These are phyloP conservation scores for Aspergillus sclerotialis DNA, from an alignment of 2,329 filamentous ascomycete species.

Conservation along the genomic window DNA sequence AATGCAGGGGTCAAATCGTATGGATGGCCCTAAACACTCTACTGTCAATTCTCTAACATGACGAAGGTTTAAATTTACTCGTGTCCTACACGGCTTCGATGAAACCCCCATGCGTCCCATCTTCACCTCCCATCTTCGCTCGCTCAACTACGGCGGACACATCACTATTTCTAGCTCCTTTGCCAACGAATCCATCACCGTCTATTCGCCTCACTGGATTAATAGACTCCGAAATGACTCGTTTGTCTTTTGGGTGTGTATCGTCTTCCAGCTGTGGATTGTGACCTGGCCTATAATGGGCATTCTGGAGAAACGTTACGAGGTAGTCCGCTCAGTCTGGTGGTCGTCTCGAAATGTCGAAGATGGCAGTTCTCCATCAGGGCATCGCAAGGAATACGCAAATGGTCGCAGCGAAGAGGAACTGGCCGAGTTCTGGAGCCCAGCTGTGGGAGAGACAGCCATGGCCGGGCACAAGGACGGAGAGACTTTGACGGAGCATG, in stretches of 20 bases:
- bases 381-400: constrained; percentile 15
- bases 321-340: constrained; percentile 25
- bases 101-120: constrained; percentile 16
- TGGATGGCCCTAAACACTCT: no score
- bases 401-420: constrained; percentile 18
- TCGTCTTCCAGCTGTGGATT: constrained; percentile 34
- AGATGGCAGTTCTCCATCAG: constrained; percentile 1
- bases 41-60: not conserved
- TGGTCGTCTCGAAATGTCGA: constrained; percentile 16
- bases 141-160: constrained; percentile 29
- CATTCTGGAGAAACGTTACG: constrained; percentile 31
- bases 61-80: constrained; percentile 23
- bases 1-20: constrained; percentile 31
- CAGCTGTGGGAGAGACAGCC: no score
- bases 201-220: constrained; percentile 34
- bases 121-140: constrained; percentile 29
- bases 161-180: constrained; percentile 17
- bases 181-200: constrained; percentile 23
- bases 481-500: no score
- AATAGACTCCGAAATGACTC: constrained; percentile 29
- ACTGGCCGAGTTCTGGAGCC: constrained; percentile 25
- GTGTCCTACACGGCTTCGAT: constrained; percentile 25
- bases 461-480: no score
- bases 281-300: constrained; percentile 33
- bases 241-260: constrained; percentile 26